Conservation (phyloP, 2,329 filamentous ascomycete genomes). For the Colletotrichum sp. region DNA sequence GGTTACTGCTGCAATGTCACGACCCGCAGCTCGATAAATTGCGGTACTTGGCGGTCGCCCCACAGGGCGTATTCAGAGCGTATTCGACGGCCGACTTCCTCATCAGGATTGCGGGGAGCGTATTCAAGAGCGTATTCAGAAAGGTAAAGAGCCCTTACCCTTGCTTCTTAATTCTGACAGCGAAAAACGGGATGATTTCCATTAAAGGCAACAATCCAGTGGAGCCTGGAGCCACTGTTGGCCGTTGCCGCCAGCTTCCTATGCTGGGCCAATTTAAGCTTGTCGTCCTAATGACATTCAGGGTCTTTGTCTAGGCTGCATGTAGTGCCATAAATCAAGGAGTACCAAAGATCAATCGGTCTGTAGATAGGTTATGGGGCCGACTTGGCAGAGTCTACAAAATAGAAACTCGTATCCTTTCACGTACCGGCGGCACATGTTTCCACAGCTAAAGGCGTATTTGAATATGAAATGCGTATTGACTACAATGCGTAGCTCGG, state of each 20-base stretch:
- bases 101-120: neutral
- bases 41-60: neutral
- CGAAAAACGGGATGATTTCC: neutral
- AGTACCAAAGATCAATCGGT: fast-evolving
- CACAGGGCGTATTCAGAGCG: neutral
- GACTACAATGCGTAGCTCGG: fast-evolving
- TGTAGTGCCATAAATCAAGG: fast-evolving
- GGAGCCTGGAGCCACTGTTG: neutral
- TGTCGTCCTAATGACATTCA: fast-evolving
- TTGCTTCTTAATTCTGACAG: neutral
- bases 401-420: neutral
- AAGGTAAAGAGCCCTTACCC: neutral
- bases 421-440: neutral
- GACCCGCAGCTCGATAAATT: neutral
- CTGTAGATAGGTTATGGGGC: neutral
- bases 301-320: no score
- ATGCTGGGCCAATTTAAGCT: neutral
- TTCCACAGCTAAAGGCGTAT: neutral
- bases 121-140: neutral
- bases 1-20: neutral
- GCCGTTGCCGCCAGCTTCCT: neutral
- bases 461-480: fast-evolving
- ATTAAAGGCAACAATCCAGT: neutral
- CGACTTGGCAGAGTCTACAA: neutral
- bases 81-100: neutral